Evolutionary conservation across 345 rosid genomes (phyloP).

Genomic region (Boechera retrofracta): DNA sequence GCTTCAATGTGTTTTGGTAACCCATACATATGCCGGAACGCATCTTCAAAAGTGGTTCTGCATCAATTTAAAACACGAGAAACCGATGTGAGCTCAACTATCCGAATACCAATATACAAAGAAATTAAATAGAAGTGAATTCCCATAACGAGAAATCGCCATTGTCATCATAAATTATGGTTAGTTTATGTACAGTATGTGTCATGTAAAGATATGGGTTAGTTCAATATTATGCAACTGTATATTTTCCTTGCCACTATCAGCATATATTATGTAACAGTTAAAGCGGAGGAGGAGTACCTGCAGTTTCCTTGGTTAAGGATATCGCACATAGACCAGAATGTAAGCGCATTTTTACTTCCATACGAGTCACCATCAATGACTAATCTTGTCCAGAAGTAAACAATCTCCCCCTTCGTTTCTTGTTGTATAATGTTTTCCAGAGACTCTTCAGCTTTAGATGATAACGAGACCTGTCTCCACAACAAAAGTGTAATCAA

Average conservation of each 20-base stretch:
- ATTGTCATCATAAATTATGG: constrained; percentile 12
- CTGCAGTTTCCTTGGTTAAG: constrained; percentile 80
- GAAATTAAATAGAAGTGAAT: neutral
- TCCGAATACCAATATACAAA: neutral
- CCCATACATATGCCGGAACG: constrained; percentile 80
- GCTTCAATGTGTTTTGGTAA: constrained; percentile 72
- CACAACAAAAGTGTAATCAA: constrained; percentile 27
- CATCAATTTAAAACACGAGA: constrained; percentile 32
- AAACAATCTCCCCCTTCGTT: constrained; percentile 64
- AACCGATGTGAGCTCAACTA: neutral
- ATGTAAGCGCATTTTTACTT: constrained; percentile 53
- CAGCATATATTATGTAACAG: constrained; percentile 20
- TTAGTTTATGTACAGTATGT: neutral
- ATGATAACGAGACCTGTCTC: constrained; percentile 66
- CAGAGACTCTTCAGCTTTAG: constrained; percentile 63
- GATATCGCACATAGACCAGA: constrained; percentile 83
- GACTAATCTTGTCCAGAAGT: constrained; percentile 73
- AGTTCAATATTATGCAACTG: neutral
- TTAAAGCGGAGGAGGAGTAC: constrained; percentile 39
- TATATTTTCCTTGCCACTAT: constrained; percentile 18
- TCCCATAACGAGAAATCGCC: neutral
- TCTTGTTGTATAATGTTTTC: constrained; percentile 62
- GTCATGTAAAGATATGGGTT: neutral
- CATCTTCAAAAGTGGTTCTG: constrained; percentile 76
- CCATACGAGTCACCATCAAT: constrained; percentile 52